phyloP scores from a whole-genome alignment of 176 grass and related monocot species.

The Ampelocalamus luodianensis region DNA sequence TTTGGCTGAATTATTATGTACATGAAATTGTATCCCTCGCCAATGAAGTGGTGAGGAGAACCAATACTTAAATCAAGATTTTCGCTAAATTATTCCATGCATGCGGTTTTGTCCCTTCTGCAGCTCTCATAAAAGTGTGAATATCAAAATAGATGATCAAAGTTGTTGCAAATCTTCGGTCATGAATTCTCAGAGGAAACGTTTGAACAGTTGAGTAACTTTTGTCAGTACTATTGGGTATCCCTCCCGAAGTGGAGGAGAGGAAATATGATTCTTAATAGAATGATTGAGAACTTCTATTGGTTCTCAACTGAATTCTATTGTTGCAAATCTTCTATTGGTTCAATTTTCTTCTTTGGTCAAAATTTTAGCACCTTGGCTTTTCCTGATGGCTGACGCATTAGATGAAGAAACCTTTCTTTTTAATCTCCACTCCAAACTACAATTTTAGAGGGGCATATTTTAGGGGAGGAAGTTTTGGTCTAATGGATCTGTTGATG shows the following conservation, averaged over 20 bases:
- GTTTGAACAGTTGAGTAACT: constrained; percentile 1
- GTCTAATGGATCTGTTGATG: constrained; percentile 26
- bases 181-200: background rate
- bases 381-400: constrained; percentile 21
- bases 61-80: background rate
- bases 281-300: no score
- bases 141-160: background rate
- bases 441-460: constrained; percentile 7
- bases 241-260: background rate
- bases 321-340: no score
- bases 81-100: constrained; percentile 4
- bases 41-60: background rate
- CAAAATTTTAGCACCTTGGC: constrained; percentile 20
- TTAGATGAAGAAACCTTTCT: constrained; percentile 2
- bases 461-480: constrained; percentile 15
- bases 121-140: constrained; percentile 15
- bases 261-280: background rate
- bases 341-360: background rate
- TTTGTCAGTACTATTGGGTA: background rate
- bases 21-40: background rate
- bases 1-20: background rate
- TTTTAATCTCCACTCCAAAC: background rate
- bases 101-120: background rate
- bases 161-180: constrained; percentile 8
- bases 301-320: no score